Conservation (phyloP, 805 yeast genomes). For the Lipomyces sp. region DNA sequence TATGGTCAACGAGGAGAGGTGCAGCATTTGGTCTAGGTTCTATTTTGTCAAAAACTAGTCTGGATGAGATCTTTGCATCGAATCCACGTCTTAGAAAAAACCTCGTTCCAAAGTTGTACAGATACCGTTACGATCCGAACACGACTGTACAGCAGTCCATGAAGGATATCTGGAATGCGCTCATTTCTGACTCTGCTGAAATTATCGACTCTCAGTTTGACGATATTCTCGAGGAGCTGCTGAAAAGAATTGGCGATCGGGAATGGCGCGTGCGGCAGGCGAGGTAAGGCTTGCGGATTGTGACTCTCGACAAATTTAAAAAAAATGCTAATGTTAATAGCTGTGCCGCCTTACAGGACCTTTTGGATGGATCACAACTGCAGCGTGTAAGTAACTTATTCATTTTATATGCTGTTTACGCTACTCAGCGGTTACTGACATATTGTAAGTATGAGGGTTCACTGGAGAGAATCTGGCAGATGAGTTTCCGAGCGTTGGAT, state of each 20-base stretch:
- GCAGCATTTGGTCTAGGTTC: slow-evolving; percentile 92
- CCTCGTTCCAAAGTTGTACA: slow-evolving; percentile 78
- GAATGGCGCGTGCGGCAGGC: slow-evolving; percentile 97
- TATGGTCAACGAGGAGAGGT: slow-evolving; percentile 94
- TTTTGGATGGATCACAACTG: slow-evolving; percentile 67
- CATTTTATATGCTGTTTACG: not conserved
- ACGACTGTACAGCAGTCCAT: slow-evolving; percentile 75
- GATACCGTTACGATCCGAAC: slow-evolving; percentile 87
- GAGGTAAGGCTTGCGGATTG: not conserved
- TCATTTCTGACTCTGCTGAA: slow-evolving; percentile 61
- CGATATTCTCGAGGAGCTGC: slow-evolving; percentile 65
- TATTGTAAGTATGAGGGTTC: slow-evolving; percentile 44
- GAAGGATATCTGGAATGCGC: slow-evolving; percentile 84
- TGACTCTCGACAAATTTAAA: slow-evolving; percentile 51
- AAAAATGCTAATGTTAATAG: slow-evolving; percentile 9
- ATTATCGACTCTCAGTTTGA: slow-evolving; percentile 61
- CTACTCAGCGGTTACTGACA: not conserved
- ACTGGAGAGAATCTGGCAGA: slow-evolving; percentile 76
- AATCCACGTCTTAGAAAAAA: slow-evolving; percentile 60
- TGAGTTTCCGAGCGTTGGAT: slow-evolving; percentile 88
- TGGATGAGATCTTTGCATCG: slow-evolving; percentile 62
- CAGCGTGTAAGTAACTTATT: slow-evolving; percentile 47
- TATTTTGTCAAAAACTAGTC: slow-evolving; percentile 75
- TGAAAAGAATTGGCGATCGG: slow-evolving; percentile 70
- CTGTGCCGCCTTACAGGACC: slow-evolving; percentile 48